Conservation (phyloP, 2,329 filamentous ascomycete species). For the Venturiaceae sp. region DNA sequence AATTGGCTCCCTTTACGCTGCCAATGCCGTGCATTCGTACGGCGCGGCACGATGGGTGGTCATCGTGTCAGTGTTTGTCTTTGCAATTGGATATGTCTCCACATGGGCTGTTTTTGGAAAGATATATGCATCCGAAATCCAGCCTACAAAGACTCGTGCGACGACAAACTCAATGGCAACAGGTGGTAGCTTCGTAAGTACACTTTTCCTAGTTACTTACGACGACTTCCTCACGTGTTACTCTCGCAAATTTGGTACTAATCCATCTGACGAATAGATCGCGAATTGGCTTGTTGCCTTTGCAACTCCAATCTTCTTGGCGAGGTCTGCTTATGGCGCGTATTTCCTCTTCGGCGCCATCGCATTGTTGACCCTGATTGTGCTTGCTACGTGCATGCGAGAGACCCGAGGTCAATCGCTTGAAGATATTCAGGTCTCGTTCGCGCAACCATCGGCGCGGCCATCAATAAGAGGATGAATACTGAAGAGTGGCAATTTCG, state of each 20-base stretch:
- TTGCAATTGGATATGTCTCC: conserved; percentile 34
- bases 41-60: conserved; percentile 40
- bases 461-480: too few relatives aligned
- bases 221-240: too few relatives aligned
- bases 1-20: conserved; percentile 44
- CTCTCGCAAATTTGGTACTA: too few relatives aligned
- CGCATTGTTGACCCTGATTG: conserved; percentile 14
- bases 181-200: conserved; percentile 41
- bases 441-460: conserved; percentile 24
- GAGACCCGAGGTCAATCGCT: conserved; percentile 39
- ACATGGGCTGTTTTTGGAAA: conserved; percentile 47
- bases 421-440: conserved; percentile 39
- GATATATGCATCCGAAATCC: conserved; percentile 50
- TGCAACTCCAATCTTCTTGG: conserved; percentile 41
- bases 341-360: conserved; percentile 24
- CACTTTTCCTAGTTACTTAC: too few relatives aligned
- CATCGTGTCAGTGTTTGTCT: conserved; percentile 40
- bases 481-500: too few relatives aligned
- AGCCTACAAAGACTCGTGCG: conserved; percentile 44
- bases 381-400: conserved; percentile 34
- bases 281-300: conserved; percentile 22
- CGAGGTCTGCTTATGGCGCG: conserved; percentile 22
- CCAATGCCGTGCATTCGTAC: conserved; percentile 29
- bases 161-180: conserved; percentile 43
- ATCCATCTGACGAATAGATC: conserved; percentile 15